These are phyloP conservation scores for Hirschioporus abietinus DNA, from an alignment of 768 basidiomycete genomes.

Conservation along the genomic window DNA sequence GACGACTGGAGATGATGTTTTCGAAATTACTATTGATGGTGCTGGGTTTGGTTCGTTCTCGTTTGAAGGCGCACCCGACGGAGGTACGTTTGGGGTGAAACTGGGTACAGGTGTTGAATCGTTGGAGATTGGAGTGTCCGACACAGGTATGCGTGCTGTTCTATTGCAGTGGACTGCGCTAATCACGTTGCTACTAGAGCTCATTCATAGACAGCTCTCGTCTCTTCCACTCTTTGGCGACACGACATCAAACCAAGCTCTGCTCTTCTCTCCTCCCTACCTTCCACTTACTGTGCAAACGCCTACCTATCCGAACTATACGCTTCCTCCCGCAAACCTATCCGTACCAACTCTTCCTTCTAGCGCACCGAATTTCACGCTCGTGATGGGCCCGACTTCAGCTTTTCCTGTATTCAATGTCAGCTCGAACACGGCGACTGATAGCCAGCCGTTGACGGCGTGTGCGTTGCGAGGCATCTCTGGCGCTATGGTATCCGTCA, in stretches of 20 bases:
- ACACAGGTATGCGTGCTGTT: slow-evolving; percentile 26
- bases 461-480: slow-evolving; percentile 47
- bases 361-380: slow-evolving; percentile 40
- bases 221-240: slow-evolving; percentile 61
- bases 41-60: slow-evolving; percentile 51
- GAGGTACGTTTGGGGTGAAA: slow-evolving; percentile 50
- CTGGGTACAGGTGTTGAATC: slow-evolving; percentile 30
- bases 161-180: slow-evolving; percentile 16
- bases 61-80: slow-evolving; percentile 33
- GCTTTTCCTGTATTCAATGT: slow-evolving; percentile 27
- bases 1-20: slow-evolving; percentile 33
- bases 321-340: slow-evolving; percentile 54
- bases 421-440: background rate
- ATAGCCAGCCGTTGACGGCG: slow-evolving; percentile 41
- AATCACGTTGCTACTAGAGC: slow-evolving; percentile 26
- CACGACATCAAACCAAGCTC: slow-evolving; percentile 64
- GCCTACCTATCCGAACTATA: slow-evolving; percentile 72
- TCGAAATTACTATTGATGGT: slow-evolving; percentile 39
- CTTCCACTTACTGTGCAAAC: slow-evolving; percentile 23
- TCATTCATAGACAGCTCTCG: slow-evolving; percentile 41
- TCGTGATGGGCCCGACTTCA: slow-evolving; percentile 51
- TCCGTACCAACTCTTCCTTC: slow-evolving; percentile 35
- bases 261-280: slow-evolving; percentile 63
- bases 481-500: slow-evolving; percentile 10
- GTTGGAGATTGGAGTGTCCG: slow-evolving; percentile 58